Evolutionary conservation across 208 protist species (phyloP).

Genomic region (Leishmania arabica): DNA sequence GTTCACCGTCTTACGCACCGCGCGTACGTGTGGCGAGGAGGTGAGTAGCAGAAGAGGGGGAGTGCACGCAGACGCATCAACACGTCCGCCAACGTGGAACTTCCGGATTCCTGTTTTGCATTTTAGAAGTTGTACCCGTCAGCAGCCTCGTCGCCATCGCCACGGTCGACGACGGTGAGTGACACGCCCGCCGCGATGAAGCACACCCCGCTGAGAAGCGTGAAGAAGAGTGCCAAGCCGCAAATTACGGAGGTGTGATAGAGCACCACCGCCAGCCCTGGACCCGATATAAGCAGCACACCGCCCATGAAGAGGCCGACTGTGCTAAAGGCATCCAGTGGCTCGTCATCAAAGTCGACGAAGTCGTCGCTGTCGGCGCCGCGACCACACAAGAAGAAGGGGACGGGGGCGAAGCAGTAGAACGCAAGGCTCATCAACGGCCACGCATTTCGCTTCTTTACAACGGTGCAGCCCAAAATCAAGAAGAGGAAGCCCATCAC

Average conservation of each 20-base stretch:
- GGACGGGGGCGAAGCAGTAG: constrained; percentile 55
- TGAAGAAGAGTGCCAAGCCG: constrained; percentile 43
- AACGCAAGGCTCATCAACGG: constrained; percentile 60
- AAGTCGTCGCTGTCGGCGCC: constrained; percentile 17
- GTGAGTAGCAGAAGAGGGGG: background rate
- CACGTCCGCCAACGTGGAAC: background rate
- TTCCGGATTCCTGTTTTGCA: background rate
- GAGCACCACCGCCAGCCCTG: constrained; percentile 56
- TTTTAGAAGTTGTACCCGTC: constrained; percentile 52
- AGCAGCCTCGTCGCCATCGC: constrained; percentile 22
- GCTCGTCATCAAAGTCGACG: constrained; percentile 26
- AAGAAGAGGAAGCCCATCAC: constrained; percentile 59
- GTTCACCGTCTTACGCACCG: background rate
- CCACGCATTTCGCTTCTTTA: constrained; percentile 43
- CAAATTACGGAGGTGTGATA: constrained; percentile 61
- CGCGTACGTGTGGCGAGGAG: background rate
- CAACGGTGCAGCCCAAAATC: constrained; percentile 63
- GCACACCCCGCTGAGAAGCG: constrained; percentile 40
- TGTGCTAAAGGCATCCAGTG: constrained; percentile 38
- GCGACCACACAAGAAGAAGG: constrained; percentile 61
- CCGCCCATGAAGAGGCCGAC: constrained; percentile 71
- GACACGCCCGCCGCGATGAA: constrained; percentile 19
- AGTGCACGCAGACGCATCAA: background rate
- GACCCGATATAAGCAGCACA: constrained; percentile 52
- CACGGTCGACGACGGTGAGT: background rate